A percentile compares a stretch with the other conserved stretches of the same genome.
These are phyloP conservation scores for Phlyctochytrium planicorne DNA, from an alignment of 192 early-diverging fungal genomes.

Conservation along the genomic window DNA sequence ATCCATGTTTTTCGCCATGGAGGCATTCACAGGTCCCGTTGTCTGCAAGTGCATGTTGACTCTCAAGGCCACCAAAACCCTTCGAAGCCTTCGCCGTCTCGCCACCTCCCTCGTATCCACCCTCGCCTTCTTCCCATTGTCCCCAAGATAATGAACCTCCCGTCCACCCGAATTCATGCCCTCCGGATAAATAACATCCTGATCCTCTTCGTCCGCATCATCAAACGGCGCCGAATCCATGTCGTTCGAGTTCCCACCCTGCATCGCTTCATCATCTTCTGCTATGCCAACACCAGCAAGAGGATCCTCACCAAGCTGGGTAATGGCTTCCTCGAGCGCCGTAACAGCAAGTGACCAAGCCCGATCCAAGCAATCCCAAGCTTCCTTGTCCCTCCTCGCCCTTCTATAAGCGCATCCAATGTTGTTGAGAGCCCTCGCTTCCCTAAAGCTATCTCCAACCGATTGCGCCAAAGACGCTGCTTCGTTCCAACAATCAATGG, in stretches of 20 bases:
- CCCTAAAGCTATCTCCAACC: neutral
- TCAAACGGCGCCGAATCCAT: neutral
- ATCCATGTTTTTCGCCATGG: no score
- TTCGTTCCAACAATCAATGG: neutral
- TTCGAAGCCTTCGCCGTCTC: neutral
- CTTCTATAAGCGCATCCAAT: neutral
- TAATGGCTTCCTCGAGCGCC: neutral
- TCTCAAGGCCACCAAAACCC: neutral
- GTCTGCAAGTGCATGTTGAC: neutral
- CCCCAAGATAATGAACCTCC: neutral
- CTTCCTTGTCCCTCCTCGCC: neutral
- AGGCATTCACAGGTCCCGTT: neutral
- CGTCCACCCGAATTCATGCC: no score
- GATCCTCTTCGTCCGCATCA: neutral
- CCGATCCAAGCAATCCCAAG: neutral
- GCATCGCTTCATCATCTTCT: neutral
- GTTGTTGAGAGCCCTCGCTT: neutral
- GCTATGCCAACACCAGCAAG: no score
- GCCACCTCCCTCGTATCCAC: neutral
- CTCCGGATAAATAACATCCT: neutral
- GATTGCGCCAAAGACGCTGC: neutral
- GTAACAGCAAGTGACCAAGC: neutral
- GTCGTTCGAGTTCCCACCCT: neutral
- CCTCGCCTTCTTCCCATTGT: neutral
- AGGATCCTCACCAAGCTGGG: neutral